Percentiles rank a stretch among this genome's conserved stretches.
Conservation (phyloP, 257 asterid species). For the Ajuga chamaepitys region DNA sequence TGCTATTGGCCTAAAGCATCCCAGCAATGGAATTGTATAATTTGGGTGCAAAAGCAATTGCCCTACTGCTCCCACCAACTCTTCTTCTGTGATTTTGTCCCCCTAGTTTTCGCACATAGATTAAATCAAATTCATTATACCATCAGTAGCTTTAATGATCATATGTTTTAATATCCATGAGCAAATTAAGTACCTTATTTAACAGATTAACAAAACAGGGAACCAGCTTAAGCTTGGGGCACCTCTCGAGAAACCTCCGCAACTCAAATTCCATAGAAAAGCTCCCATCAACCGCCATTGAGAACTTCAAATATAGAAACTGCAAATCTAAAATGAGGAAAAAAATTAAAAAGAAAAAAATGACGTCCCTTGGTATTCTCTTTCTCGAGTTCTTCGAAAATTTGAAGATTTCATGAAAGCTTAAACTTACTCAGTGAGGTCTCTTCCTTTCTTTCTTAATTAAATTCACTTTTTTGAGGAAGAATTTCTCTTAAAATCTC, state of each 20-base stretch:
- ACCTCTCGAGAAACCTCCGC: slow-evolving; percentile 51
- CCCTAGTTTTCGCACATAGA: slow-evolving; percentile 37
- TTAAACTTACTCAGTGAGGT: background rate
- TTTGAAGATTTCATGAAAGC: background rate
- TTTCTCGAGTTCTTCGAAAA: background rate
- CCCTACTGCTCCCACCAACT: slow-evolving; percentile 60
- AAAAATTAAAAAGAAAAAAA: background rate
- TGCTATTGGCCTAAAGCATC: slow-evolving; percentile 81
- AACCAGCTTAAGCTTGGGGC: slow-evolving; percentile 49
- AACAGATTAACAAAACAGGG: slow-evolving; percentile 36
- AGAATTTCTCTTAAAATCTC: background rate
- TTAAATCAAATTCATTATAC: background rate
- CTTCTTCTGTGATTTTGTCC: slow-evolving; percentile 48
- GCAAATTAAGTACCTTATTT: slow-evolving; percentile 42
- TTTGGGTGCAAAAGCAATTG: slow-evolving; percentile 72
- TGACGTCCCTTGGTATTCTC: background rate
- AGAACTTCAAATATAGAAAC: slow-evolving; percentile 5
- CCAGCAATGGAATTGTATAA: slow-evolving; percentile 71
- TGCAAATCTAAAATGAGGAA: background rate
- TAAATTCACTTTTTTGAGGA: background rate
- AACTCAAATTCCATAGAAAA: slow-evolving; percentile 51
- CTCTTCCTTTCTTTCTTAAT: background rate
- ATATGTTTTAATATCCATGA: background rate
- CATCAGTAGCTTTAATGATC: background rate
- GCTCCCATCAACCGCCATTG: slow-evolving; percentile 74